phyloP scores from a whole-genome alignment of 192 early-diverging fungal genomes.

The Geranomyces variabilis region DNA sequence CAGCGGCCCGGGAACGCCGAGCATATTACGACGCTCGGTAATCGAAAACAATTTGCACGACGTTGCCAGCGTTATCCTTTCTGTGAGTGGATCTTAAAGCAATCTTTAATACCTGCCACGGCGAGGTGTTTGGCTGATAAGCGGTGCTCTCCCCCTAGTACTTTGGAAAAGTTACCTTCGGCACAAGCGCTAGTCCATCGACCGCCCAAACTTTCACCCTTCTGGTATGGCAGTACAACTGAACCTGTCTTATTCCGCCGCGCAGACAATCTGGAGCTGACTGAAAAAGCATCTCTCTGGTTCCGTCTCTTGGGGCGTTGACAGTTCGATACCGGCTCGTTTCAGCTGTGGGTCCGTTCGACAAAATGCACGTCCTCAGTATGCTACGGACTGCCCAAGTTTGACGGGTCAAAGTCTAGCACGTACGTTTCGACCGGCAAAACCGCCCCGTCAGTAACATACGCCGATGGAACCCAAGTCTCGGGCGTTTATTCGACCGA shows the following conservation, averaged over 20 bases:
- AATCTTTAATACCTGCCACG: too few relatives aligned
- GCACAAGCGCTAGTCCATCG: conserved; percentile 25
- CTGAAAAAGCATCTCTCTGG: neutral
- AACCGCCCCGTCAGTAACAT: conserved; percentile 26
- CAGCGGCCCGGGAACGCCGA: neutral
- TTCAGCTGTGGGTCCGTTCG: conserved; percentile 48
- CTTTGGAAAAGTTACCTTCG: conserved; percentile 33
- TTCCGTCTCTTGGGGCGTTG: conserved; percentile 16
- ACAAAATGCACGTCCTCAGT: conserved; percentile 31
- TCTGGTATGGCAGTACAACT: neutral
- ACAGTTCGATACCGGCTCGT: conserved; percentile 54
- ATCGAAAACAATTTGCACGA: neutral
- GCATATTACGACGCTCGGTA: conserved; percentile 2
- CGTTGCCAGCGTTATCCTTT: neutral
- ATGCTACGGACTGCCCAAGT: conserved; percentile 34
- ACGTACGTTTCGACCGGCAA: conserved; percentile 32
- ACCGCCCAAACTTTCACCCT: conserved; percentile 30
- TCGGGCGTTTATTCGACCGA: conserved; percentile 39
- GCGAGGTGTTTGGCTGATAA: too few relatives aligned
- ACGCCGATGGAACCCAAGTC: conserved; percentile 43
- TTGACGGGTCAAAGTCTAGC: conserved; percentile 27
- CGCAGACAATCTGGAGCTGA: neutral
- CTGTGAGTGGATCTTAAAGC: conserved; percentile 9
- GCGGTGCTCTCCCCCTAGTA: too few relatives aligned
- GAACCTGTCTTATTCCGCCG: too few relatives aligned